Conservation (phyloP, 2,329 filamentous ascomycete genomes). For the Tolypocladium amazonense region DNA sequence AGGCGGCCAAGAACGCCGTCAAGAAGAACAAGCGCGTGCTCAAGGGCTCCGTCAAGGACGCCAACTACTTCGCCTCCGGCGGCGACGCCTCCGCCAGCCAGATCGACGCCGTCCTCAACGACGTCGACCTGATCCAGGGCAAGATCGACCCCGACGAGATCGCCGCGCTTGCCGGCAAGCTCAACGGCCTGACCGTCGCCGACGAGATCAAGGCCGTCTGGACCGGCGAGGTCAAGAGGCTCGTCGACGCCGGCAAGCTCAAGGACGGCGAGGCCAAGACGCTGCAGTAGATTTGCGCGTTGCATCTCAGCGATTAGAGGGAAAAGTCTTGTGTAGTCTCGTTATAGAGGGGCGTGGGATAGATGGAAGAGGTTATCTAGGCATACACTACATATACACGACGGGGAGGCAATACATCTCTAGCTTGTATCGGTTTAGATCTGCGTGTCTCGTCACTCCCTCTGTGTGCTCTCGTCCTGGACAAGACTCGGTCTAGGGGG, state of each 20-base stretch:
- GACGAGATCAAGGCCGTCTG: slow-evolving; percentile 81
- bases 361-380: background rate
- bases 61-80: slow-evolving; percentile 80
- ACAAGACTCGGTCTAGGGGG: too few relatives aligned
- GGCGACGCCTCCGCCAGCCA: slow-evolving; percentile 63
- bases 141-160: slow-evolving; percentile 91
- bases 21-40: slow-evolving; percentile 99
- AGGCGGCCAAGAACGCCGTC: slow-evolving; percentile 94
- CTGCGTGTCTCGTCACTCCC: too few relatives aligned
- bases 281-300: slow-evolving; percentile 21
- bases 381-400: background rate
- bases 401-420: too few relatives aligned
- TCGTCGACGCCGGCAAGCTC: slow-evolving; percentile 74
- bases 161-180: slow-evolving; percentile 68
- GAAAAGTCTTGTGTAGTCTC: background rate
- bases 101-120: slow-evolving; percentile 73
- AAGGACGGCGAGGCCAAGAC: slow-evolving; percentile 74
- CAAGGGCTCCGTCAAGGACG: slow-evolving; percentile 88
- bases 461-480: too few relatives aligned
- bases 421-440: too few relatives aligned
- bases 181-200: slow-evolving; percentile 68
- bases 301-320: background rate
- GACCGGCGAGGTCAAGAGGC: slow-evolving; percentile 63
- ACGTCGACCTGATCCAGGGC: slow-evolving; percentile 76
- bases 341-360: background rate